phyloP scores from a whole-genome alignment of 148 eudicot species.

The Chenopodium suecicum region DNA sequence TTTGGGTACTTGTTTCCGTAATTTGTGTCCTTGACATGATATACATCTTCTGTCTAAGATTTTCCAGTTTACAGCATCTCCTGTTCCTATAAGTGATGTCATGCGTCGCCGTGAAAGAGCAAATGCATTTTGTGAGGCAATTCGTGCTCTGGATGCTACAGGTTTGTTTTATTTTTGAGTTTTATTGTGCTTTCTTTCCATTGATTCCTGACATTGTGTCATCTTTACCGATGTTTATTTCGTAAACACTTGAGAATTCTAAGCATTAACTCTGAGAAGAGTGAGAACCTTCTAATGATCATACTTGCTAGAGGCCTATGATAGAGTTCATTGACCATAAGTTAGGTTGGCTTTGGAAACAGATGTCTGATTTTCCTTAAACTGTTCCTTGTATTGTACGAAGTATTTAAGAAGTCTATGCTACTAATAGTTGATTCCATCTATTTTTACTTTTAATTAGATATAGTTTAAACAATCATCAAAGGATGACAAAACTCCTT shows the following conservation, averaged over 20 bases:
- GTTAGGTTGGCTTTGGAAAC: neutral
- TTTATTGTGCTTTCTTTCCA: neutral
- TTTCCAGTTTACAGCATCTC: constrained; percentile 64
- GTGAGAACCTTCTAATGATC: neutral
- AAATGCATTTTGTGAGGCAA: constrained; percentile 90
- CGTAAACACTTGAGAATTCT: neutral
- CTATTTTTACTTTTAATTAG: neutral
- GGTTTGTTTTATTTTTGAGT: constrained; percentile 39
- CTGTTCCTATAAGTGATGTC: constrained; percentile 60
- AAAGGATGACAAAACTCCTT: constrained; percentile 4
- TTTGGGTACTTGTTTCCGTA: neutral
- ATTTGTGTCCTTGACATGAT: constrained; percentile 58
- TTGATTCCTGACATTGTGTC: constrained; percentile 6
- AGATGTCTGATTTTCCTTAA: neutral
- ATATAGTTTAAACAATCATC: neutral
- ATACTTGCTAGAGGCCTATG: constrained; percentile 7
- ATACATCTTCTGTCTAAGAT: constrained; percentile 93
- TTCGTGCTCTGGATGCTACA: constrained; percentile 99
- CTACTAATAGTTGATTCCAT: neutral
- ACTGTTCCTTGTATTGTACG: neutral
- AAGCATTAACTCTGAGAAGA: neutral
- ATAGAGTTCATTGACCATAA: neutral
- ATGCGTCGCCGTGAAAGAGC: constrained; percentile 89
- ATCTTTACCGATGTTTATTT: neutral
- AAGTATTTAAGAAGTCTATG: neutral